Base-by-base conservation (phyloP, 805 yeast genomes). In the Suhomyces xylopsoci region DNA sequence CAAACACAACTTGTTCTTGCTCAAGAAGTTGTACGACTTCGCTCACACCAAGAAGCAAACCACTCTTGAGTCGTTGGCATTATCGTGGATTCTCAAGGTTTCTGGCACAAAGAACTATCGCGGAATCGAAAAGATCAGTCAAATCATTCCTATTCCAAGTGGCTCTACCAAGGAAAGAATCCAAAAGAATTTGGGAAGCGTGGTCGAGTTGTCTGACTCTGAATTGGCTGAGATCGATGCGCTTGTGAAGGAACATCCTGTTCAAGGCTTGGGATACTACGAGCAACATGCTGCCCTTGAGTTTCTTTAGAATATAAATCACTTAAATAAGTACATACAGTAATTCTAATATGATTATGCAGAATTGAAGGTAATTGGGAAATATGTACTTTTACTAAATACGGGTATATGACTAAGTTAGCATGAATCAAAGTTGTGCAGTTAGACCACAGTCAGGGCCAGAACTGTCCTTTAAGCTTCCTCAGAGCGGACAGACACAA, bases 111-210 rank as follows among this genome's bases (percentile, higher is more conserved):
- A 78, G 51, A 76, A 80, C 49, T 74, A 65, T 59, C 66, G 73
- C 7, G 81, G 80, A 2, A 57, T 72, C 38, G 51, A 58, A 22
- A 71, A 73, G 49, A 77, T 73, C 50, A 81, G 91, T 24, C 74
- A 70, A 53, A 76, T 89, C 44, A 63, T 91, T 45, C 96, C 97
- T 32, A 87, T 91, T 65, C 97, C 97, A 19, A 85, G 92, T 50
- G 85, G 89, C 2, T 79, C 90, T 5, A 80, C 84, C 38, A 66
- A 71, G 3, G 73, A 67, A 9, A 84, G 89, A 65, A 82, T 87
- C 15, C 74, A 76, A 46, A 87, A 82, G 63, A 91, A 90, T 69
- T 73, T 81, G 57, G 66, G 62, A 9, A 69, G 74, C 19, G 67
- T 66, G 47, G 59, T 80, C 47, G 66, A 68, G 12, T 70, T 90